phyloP scores from a whole-genome alignment of 257 asterid genomes.

The Solanum rostratum region DNA sequence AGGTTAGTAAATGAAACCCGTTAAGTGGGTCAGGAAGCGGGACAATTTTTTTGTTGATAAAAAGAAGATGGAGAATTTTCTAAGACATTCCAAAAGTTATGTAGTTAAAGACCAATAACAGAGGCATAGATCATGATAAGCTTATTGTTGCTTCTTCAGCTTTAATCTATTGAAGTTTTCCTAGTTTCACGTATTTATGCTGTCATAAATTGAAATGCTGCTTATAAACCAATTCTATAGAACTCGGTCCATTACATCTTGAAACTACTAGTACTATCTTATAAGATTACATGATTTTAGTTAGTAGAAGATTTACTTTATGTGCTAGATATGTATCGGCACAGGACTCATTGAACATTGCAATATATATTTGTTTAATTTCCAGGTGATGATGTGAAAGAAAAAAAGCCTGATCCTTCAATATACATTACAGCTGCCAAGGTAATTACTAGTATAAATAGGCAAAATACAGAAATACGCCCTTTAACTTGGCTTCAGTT shows the following conservation, averaged over 20 bases:
- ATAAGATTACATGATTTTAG: not conserved
- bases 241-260: not conserved
- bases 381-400: slow-evolving; percentile 88
- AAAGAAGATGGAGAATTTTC: too few relatives aligned
- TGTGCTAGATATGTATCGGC: not conserved
- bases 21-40: too few relatives aligned
- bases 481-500: too few relatives aligned
- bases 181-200: not conserved
- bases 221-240: not conserved
- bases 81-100: too few relatives aligned
- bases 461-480: too few relatives aligned
- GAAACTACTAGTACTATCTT: not conserved
- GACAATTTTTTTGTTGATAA: too few relatives aligned
- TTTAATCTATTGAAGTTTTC: too few relatives aligned
- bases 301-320: too few relatives aligned
- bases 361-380: not conserved
- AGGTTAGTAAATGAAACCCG: too few relatives aligned
- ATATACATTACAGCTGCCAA: slow-evolving; percentile 73
- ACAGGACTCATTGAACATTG: not conserved
- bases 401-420: slow-evolving; percentile 87
- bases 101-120: too few relatives aligned
- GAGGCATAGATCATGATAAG: too few relatives aligned
- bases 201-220: not conserved
- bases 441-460: slow-evolving; percentile 20
- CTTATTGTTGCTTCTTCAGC: too few relatives aligned